Evolutionary conservation across 331 rosid species (phyloP), one percentile per base, ranked within the genome.

Genomic region (Quercus tomentella): DNA sequence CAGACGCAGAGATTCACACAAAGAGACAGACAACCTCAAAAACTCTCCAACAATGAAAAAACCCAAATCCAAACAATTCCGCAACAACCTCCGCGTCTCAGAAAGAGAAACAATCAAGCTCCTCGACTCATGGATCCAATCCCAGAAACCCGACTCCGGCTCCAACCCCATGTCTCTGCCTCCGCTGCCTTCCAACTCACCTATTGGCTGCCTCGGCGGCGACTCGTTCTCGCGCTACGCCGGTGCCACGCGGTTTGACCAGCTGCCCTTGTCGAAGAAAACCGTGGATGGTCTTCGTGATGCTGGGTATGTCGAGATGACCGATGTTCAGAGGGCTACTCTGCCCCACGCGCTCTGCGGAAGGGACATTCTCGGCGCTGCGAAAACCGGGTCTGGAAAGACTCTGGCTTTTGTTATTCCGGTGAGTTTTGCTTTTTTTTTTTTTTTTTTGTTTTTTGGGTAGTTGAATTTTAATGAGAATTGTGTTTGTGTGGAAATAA

Each of bases 361-460:
- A 4, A 88, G 98, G 35, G 98, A 96, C 67, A 79, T 96, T 84
- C 96, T 92, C 33, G 98, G 99, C 10, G 99, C 99, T 4, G 96
- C 98, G 12, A 96, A 93, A 78, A 93, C 97, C 17, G 97, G 97
- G 28, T 96, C 99, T 0, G 97, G 99, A 21, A 93, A 96, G 87
- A 96, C 97, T 70, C 88, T 96, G 28, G 96, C 94, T 67, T 96
- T 93, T 89, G 86, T 96, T 62, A 86, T 96, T 66, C 98, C 97
- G 22, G 98, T 96, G 62, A 90, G 96, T 85, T 63, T 11, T 56
- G 70, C 60, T n/a, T 23, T 11, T 41, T 41, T 43, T 12, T 41
- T 43, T 12, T 58, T 11, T 10, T 14, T 45, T 58, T 73, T 37
- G 37, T 21, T 25, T 35, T 56, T 17, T 52, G 25, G 71, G 70